Evolutionary conservation across 1,284 basidiomycete genomes (phyloP).

Genomic region (Xerocomus nothofagi): DNA sequence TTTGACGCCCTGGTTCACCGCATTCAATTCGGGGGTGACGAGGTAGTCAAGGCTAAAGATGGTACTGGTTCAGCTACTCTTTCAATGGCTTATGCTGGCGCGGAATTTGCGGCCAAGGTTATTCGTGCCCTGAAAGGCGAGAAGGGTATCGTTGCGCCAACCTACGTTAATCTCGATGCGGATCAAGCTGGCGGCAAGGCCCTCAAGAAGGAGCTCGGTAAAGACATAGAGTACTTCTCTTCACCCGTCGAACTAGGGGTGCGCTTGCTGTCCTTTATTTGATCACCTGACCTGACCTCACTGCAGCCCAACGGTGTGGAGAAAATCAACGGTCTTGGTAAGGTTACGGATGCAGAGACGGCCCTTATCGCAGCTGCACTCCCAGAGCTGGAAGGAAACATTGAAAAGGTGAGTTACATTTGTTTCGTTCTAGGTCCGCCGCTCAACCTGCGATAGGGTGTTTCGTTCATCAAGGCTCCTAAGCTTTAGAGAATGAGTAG

Average conservation of each 20-base stretch:
- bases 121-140: conserved; percentile 88
- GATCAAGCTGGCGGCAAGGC: conserved; percentile 71
- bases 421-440: neutral
- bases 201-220: conserved; percentile 62
- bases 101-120: conserved; percentile 79
- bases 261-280: conserved; percentile 33
- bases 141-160: conserved; percentile 82
- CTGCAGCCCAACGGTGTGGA: conserved; percentile 73
- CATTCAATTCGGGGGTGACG: conserved; percentile 96
- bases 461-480: conserved; percentile 37
- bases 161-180: conserved; percentile 81
- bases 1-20: conserved; percentile 72
- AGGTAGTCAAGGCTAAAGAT: conserved; percentile 92
- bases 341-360: conserved; percentile 71
- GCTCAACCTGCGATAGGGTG: conserved; percentile 32
- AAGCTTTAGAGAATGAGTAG: conserved; percentile 36
- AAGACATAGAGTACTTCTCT: conserved; percentile 82
- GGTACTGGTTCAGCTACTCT: conserved; percentile 86
- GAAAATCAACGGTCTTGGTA: conserved; percentile 78
- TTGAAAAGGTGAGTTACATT: conserved; percentile 58
- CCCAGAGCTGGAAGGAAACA: conserved; percentile 81
- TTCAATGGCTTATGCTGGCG: conserved; percentile 90
- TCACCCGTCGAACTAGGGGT: conserved; percentile 84
- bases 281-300: conserved; percentile 2
- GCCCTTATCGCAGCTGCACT: conserved; percentile 76